phyloP scores from a whole-genome alignment of 164 flowering plant species.

The Taxillus chinensis region DNA sequence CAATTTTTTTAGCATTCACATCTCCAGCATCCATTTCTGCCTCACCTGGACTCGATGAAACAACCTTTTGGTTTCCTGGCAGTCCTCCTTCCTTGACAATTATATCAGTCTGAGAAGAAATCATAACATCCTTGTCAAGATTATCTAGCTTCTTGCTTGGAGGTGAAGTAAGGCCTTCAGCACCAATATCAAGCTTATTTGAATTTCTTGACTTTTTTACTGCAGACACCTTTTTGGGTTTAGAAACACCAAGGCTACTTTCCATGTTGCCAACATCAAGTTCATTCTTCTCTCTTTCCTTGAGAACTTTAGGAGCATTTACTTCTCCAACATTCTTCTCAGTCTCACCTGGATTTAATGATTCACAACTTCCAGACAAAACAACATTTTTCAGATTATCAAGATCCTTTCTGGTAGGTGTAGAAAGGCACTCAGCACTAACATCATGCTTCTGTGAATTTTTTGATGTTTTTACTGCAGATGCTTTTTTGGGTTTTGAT shows the following conservation, averaged over 20 bases:
- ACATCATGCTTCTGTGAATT: no score
- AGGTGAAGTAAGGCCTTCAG: background rate
- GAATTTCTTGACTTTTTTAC: background rate
- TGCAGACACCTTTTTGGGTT: background rate
- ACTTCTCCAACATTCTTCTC: no score
- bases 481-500: constrained; percentile 3
- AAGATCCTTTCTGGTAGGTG: background rate
- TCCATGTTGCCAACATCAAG: background rate
- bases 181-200: background rate
- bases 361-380: no score
- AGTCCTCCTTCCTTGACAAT: no score
- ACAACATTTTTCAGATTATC: background rate
- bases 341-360: no score
- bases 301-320: no score
- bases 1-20: no score
- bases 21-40: no score
- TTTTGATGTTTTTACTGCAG: background rate
- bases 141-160: background rate
- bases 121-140: background rate
- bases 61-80: no score
- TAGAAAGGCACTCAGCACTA: background rate
- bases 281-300: constrained; percentile 1
- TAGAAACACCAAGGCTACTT: background rate
- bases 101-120: no score
- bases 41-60: no score